Percentiles rank a stretch among this genome's conserved stretches.
These are phyloP conservation scores for Aspergillus sp. DNA, from an alignment of 2,329 filamentous ascomycete genomes.

Conservation along the genomic window DNA sequence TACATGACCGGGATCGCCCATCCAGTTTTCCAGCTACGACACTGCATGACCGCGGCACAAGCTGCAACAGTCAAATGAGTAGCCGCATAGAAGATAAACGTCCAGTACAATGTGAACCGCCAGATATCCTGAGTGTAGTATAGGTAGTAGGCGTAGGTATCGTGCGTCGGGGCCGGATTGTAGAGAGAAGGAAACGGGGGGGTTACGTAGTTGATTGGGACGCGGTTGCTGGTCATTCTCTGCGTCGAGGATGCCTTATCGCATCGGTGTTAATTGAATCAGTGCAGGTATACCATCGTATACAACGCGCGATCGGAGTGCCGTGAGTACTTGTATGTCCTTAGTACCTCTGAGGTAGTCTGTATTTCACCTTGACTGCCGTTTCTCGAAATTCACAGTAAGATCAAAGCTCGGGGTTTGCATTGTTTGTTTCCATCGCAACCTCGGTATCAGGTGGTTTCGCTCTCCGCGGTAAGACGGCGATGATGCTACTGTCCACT, in stretches of 20 bases:
- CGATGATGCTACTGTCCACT: background rate
- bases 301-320: too few relatives aligned
- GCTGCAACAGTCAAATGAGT: constrained; percentile 65
- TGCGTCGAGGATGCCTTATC: constrained; percentile 1
- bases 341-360: too few relatives aligned
- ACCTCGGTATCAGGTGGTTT: constrained; percentile 26
- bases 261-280: background rate
- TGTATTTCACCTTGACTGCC: too few relatives aligned
- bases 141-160: constrained; percentile 55
- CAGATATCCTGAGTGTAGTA: constrained; percentile 71
- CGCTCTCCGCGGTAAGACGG: constrained; percentile 20
- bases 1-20: constrained; percentile 69
- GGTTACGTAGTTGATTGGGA: constrained; percentile 53
- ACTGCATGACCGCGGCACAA: constrained; percentile 66
- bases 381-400: background rate
- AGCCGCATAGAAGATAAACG: constrained; percentile 64
- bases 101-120: constrained; percentile 84
- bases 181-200: constrained; percentile 77
- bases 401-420: constrained; percentile 17
- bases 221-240: constrained; percentile 32
- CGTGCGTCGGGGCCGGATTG: constrained; percentile 55
- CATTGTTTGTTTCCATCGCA: constrained; percentile 21
- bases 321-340: background rate
- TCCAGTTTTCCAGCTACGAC: constrained; percentile 41
- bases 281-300: too few relatives aligned